Evolutionary conservation across 352 stramenopile genomes (phyloP).

Genomic region (Phytopythium delawarense): DNA sequence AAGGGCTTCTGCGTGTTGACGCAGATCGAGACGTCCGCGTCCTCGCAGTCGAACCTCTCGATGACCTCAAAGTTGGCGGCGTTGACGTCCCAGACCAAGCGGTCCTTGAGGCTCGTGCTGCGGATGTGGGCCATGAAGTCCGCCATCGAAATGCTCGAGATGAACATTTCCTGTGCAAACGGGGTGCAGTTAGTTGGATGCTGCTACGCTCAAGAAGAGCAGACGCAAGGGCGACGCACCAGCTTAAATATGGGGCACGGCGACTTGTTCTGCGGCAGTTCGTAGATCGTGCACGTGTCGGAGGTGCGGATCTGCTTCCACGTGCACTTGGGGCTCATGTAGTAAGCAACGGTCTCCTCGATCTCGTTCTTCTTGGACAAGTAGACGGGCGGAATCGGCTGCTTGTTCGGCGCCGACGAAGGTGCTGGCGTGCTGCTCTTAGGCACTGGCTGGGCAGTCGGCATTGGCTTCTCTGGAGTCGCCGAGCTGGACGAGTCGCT

Average conservation of each 20-base stretch:
- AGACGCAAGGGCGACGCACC: constrained; percentile 11
- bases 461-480: neutral
- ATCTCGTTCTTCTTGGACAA: constrained; percentile 18
- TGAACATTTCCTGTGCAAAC: constrained; percentile 33
- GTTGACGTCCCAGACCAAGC: constrained; percentile 47
- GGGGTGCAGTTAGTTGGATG: too few species aligned
- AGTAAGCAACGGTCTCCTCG: constrained; percentile 21
- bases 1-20: constrained; percentile 60
- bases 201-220: too few species aligned
- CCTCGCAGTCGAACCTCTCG: constrained; percentile 29
- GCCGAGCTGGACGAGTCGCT: neutral
- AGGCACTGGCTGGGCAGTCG: neutral
- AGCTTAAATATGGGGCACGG: constrained; percentile 46
- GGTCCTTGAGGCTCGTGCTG: constrained; percentile 34
- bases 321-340: constrained; percentile 31
- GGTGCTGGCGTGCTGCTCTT: neutral
- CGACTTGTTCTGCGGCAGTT: constrained; percentile 36
- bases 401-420: neutral
- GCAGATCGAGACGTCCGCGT: constrained; percentile 27
- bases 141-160: constrained; percentile 30
- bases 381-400: constrained; percentile 21
- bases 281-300: constrained; percentile 32
- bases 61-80: constrained; percentile 44
- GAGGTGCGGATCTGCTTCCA: constrained; percentile 40
- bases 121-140: constrained; percentile 43